Conservation (phyloP, 1,284 basidiomycete genomes). For the Ganoderma boninense region DNA sequence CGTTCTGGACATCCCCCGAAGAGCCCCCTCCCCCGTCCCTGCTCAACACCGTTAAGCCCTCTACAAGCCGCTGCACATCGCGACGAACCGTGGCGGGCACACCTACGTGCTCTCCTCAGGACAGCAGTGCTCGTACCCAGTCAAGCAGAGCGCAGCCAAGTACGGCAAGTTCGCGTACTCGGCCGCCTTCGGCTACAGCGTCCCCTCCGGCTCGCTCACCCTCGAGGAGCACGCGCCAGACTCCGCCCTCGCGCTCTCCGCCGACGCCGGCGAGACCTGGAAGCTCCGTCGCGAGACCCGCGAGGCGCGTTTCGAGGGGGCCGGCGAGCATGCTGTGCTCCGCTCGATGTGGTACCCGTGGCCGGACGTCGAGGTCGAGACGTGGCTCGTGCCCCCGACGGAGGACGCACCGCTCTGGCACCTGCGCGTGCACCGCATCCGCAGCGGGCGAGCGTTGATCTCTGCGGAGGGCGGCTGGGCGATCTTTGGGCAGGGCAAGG, state of each 20-base stretch:
- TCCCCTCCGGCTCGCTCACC: constrained; percentile 72
- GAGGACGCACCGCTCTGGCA: constrained; percentile 69
- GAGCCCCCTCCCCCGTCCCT: constrained; percentile 63
- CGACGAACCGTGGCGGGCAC: constrained; percentile 67
- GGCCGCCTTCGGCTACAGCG: constrained; percentile 78
- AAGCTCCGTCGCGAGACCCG: constrained; percentile 69
- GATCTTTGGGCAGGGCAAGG: constrained; percentile 72
- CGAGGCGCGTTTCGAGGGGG: constrained; percentile 67
- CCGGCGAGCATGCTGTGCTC: constrained; percentile 53
- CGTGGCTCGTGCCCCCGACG: constrained; percentile 75
- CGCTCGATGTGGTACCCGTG: constrained; percentile 79
- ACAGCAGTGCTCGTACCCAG: constrained; percentile 81
- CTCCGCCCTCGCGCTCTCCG: constrained; percentile 73
- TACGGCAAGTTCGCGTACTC: constrained; percentile 83
- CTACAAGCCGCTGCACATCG: constrained; percentile 74
- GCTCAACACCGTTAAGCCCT: constrained; percentile 57
- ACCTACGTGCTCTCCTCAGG: constrained; percentile 79
- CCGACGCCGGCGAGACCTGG: constrained; percentile 76
- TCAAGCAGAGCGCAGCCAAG: constrained; percentile 81
- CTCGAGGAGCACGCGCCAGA: constrained; percentile 79
- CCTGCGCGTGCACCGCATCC: constrained; percentile 71
- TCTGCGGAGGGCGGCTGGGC: constrained; percentile 79
- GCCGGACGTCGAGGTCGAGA: constrained; percentile 77
- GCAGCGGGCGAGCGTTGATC: constrained; percentile 55
- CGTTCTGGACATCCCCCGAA: constrained; percentile 75